A percentile compares a stretch with the other conserved stretches of the same genome.
Conservation (phyloP, 305 asterid species). For the Fraxinus nigra region DNA sequence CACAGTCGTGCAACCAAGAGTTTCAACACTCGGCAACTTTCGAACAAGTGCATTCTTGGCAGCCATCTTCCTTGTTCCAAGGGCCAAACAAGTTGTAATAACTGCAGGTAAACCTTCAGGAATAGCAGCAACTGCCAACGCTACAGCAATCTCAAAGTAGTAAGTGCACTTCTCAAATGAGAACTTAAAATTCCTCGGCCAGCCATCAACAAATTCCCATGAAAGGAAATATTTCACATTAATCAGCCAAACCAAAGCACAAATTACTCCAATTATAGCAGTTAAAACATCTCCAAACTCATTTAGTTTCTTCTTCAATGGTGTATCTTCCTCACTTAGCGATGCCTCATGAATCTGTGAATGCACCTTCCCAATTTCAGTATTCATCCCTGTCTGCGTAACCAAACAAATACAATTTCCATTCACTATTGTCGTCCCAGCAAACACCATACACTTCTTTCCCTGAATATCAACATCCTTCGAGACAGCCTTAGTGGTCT, state of each 20-base stretch:
- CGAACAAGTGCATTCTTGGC: constrained; percentile 98
- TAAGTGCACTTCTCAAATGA: constrained; percentile 99
- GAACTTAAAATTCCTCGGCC: constrained; percentile 91
- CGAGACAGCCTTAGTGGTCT: constrained; percentile 70
- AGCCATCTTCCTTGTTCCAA: constrained; percentile 99
- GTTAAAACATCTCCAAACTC: constrained; percentile 95
- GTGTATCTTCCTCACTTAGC: constrained; percentile 86
- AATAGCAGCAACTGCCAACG: constrained; percentile 97
- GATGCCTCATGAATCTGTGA: constrained; percentile 94
- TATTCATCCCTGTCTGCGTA: constrained; percentile 81
- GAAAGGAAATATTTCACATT: constrained; percentile 90
- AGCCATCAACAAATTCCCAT: constrained; percentile 93
- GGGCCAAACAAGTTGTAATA: constrained; percentile 96
- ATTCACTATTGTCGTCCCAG: constrained; percentile 96
- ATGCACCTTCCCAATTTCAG: constrained; percentile 93
- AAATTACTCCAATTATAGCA: constrained; percentile 74
- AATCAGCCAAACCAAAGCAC: constrained; percentile 89
- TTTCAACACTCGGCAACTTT: constrained; percentile 97
- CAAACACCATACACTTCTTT: constrained; percentile 93
- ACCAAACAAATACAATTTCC: constrained; percentile 89
- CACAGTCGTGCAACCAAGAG: constrained; percentile 98
- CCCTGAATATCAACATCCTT: constrained; percentile 94
- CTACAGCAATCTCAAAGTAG: constrained; percentile 97
- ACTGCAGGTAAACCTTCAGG: constrained; percentile 95
- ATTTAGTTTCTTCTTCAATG: constrained; percentile 91